A percentile compares a stretch with the other conserved stretches of the same genome.
These are phyloP conservation scores for Apophysomyces trapeziformis DNA, from an alignment of 371 early-diverging fungal genomes.

Conservation along the genomic window DNA sequence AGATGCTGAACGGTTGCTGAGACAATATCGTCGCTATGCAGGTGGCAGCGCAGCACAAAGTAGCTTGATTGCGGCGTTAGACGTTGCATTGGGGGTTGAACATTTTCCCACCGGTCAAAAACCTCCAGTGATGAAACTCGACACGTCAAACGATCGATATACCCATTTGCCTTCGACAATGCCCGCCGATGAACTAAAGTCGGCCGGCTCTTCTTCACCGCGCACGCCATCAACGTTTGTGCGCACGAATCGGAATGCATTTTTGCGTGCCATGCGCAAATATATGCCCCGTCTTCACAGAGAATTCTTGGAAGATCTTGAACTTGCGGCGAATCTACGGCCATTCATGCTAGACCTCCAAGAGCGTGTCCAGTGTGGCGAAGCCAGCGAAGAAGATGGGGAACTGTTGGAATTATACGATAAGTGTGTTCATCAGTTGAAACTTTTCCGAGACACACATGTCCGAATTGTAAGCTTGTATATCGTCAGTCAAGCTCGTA, in stretches of 20 bases:
- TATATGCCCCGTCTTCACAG: slow-evolving; percentile 93
- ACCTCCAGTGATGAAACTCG: slow-evolving; percentile 26
- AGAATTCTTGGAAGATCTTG: slow-evolving; percentile 82
- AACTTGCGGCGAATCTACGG: slow-evolving; percentile 64
- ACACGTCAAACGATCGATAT: slow-evolving; percentile 30
- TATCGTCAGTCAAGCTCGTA: slow-evolving; percentile 87
- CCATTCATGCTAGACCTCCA: slow-evolving; percentile 53
- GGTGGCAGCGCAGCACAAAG: slow-evolving; percentile 97
- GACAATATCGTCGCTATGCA: slow-evolving; percentile 76
- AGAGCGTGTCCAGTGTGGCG: slow-evolving; percentile 21
- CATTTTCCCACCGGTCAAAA: slow-evolving; percentile 81
- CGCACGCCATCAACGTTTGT: slow-evolving; percentile 46
- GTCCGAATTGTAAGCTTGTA: slow-evolving; percentile 92
- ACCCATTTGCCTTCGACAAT: slow-evolving; percentile 40
- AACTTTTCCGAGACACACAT: slow-evolving; percentile 89
- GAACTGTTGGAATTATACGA: slow-evolving; percentile 70
- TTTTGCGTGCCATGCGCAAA: slow-evolving; percentile 87
- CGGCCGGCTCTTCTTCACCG: slow-evolving; percentile 22
- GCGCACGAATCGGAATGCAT: slow-evolving; percentile 61
- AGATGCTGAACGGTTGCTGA: slow-evolving; percentile 59
- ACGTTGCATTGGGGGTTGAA: slow-evolving; percentile 89
- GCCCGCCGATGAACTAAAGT: slow-evolving; percentile 41
- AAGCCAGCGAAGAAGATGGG: slow-evolving; percentile 23
- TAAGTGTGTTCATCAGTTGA: slow-evolving; percentile 77
- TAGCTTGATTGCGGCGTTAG: slow-evolving; percentile 90